Evolutionary conservation across 1,284 basidiomycete species (phyloP), one percentile per base, ranked within the genome.

Genomic region (Athelia psychrophila): DNA sequence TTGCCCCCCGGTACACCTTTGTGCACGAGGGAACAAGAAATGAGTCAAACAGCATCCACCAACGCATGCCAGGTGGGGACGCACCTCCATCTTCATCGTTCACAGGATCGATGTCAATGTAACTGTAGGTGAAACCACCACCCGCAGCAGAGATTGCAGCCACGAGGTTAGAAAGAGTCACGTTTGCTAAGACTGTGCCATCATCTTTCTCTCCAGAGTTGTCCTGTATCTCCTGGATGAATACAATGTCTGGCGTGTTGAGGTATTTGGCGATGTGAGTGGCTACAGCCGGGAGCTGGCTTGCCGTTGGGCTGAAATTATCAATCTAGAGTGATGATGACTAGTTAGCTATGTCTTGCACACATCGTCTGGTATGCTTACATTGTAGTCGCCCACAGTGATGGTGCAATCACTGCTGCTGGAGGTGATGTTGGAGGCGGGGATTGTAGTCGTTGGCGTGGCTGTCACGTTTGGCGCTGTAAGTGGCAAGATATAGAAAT

Each of bases 171-270:
- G 70, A 61, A 30, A 87, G 69, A 0, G 83, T 86, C 50, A 78
- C 59, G 61, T 82, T 80, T 3, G 80, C 82, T 50, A 62, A 69
- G 24, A 83, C 78, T 8, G 71, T 71, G 24, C 83, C 84, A 60
- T 85, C 76, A 61, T 85, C 64, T 1, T 67, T 79, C 3, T 75
- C 59, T 2, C 83, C 84, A 3, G 75, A 78, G 63, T 85, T 79
- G 61, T 86, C 83, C 59, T 86, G 81, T 19, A 86, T 80, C 60
- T 87, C 84, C 65, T 87, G 84, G 15, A 87, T 56, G 62, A 84
- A 84, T 54, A 86, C 63, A 53, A 86, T 73, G 57, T 85, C 82
- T 0, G 84, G 84, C 0, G 73, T 70, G 20, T 71, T 69, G n/a
- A 87, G 71, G 55, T 73, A 69, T 24, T 72, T 67, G 18, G 69